phyloP scores from a whole-genome alignment of 257 asterid genomes.

The Linderniella brevidens region DNA sequence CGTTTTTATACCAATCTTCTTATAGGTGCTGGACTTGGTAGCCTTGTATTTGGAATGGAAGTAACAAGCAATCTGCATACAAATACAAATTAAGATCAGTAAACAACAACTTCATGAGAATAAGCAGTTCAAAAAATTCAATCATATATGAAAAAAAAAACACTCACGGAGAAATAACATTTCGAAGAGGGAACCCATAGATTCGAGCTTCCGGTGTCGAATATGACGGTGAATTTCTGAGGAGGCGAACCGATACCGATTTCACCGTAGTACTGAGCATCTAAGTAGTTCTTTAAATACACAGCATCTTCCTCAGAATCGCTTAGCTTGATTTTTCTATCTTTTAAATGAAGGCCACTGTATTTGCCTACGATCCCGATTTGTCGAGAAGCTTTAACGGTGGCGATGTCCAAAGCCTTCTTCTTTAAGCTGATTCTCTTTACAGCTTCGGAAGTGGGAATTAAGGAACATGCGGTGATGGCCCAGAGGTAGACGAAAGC shows the following conservation, averaged over 20 bases:
- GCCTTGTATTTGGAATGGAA: conserved; percentile 67
- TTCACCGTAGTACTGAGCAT: conserved; percentile 93
- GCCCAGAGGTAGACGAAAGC: conserved; percentile 31
- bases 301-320: conserved; percentile 34
- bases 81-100: background rate
- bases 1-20: conserved; percentile 41
- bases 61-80: conserved; percentile 78
- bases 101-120: background rate
- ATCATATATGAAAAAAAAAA: conserved; percentile 1
- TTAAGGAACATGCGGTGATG: conserved; percentile 20
- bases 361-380: conserved; percentile 26
- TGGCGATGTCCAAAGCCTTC: conserved; percentile 29
- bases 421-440: conserved; percentile 51
- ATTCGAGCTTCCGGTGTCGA: conserved; percentile 94
- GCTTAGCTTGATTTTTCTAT: conserved; percentile 24
- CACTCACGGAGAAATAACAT: conserved; percentile 87
- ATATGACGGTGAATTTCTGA: conserved; percentile 72
- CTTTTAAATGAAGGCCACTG: conserved; percentile 17
- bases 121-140: background rate
- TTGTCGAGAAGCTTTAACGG: conserved; percentile 38
- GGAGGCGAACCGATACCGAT: conserved; percentile 84
- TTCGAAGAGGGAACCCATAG: conserved; percentile 94
- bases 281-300: conserved; percentile 66
- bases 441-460: conserved; percentile 50
- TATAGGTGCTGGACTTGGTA: conserved; percentile 51